Base-by-base conservation (phyloP, 148 eudicot genomes). In the Fallopia convolvulus region DNA sequence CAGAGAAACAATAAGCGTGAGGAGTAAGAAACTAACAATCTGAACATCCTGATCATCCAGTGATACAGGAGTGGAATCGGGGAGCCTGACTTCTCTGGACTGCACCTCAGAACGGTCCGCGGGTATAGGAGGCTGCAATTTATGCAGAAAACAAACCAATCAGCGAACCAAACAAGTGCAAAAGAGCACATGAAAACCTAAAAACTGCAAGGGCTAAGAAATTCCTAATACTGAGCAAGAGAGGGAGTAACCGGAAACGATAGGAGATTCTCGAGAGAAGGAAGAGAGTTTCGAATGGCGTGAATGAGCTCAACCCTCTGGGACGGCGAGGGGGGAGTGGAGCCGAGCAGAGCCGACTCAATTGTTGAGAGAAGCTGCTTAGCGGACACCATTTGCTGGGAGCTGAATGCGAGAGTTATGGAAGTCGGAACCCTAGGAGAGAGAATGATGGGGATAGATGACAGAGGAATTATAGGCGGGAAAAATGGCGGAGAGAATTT, bases 11-110 rank as follows among this genome's bases (percentile, higher is more conserved):
- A 33, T 5, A 14, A 13, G 44, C 40, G 14, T 30, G 50, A 72
- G 74, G n/a, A 3, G 8, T 23, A 17, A 66, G 15, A 60, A 83
- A 85, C 99, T 84, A 23, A 93, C 99, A 83, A 96, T 89, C 74
- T 89, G 93, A 79, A 91, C 98, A 84, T 96, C 99, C 76, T 93
- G 97, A 72, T 93, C 99, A 76, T 96, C 99, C 49, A 96, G 88
- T 13, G 98, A 83, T 11, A 93, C 89, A 6, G 88, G 88, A 8
- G 89, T 77, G 56, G 92, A 88, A 79, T 89, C 88, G 42, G 97
- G 98, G 52, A 96, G 84, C 84, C 92, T 83, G 75, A 90, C 99
- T 83, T 96, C 95, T 81, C 83, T 90, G 6, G 90, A 87, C 84
- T 93, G 89, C 72, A 93, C 98, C 83, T 96, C 93, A 18, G 90